Evolutionary conservation across 768 basidiomycete genomes (phyloP).

Genomic region (Tylopilus sp.): DNA sequence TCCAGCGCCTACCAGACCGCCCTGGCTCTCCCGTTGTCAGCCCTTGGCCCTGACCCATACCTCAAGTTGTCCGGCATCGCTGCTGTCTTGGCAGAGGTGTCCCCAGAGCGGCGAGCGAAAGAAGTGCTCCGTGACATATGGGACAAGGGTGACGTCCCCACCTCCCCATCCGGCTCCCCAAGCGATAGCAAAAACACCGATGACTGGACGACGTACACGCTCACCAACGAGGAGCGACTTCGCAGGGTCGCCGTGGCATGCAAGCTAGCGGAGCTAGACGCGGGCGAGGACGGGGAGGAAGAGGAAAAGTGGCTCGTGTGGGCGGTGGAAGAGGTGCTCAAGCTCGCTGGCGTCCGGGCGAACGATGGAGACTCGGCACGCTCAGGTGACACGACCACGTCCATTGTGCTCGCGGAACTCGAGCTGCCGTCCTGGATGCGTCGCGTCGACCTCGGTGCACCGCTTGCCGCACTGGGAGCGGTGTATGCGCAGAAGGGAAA

Average conservation of each 20-base stretch:
- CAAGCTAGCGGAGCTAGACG: conserved; percentile 42
- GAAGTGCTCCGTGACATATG: conserved; percentile 22
- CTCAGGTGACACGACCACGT: neutral
- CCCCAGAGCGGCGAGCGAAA: conserved; percentile 28
- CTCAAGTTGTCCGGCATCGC: conserved; percentile 70
- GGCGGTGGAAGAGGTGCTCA: conserved; percentile 43
- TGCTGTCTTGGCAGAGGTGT: conserved; percentile 53
- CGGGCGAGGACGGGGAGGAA: conserved; percentile 31
- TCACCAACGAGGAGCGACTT: conserved; percentile 37
- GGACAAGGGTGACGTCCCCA: conserved; percentile 13
- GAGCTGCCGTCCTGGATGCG: conserved; percentile 59
- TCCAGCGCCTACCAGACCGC: conserved; percentile 56
- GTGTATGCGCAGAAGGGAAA: conserved; percentile 58
- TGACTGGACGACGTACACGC: conserved; percentile 24
- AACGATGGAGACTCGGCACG: neutral
- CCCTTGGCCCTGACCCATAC: conserved; percentile 44
- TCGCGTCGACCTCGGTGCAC: conserved; percentile 59
- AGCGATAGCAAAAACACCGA: neutral
- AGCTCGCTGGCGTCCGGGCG: conserved; percentile 19
- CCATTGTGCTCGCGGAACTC: conserved; percentile 46
- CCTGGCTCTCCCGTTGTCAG: conserved; percentile 38
- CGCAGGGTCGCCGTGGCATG: conserved; percentile 44
- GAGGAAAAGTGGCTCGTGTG: conserved; percentile 44
- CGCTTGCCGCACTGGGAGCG: conserved; percentile 62
- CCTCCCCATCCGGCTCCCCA: conserved; percentile 1